phyloP scores from a whole-genome alignment of 176 grass and related monocot species.

The Oryza punctata region DNA sequence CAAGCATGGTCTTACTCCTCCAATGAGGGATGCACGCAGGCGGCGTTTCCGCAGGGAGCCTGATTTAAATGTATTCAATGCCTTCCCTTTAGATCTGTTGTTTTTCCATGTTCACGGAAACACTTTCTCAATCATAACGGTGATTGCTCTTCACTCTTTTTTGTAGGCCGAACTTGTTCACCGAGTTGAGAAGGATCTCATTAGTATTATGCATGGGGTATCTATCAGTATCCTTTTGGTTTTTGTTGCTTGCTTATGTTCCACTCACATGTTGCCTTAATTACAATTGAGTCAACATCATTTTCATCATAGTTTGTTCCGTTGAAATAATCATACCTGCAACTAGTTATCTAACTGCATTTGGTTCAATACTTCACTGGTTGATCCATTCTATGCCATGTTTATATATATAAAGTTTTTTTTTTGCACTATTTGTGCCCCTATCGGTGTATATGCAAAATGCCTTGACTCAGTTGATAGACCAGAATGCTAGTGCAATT shows the following conservation, averaged over 20 bases:
- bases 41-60: conserved; percentile 85
- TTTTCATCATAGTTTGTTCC: background rate
- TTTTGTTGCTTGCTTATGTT: conserved; percentile 23
- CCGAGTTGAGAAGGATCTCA: conserved; percentile 78
- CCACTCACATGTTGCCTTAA: conserved; percentile 8
- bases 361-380: conserved; percentile 9
- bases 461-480: conserved; percentile 51
- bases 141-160: conserved; percentile 30
- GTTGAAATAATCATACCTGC: background rate
- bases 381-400: background rate
- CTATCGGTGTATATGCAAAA: background rate
- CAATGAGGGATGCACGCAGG: conserved; percentile 82
- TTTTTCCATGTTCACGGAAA: conserved; percentile 29
- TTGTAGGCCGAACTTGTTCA: conserved; percentile 72
- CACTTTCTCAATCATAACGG: background rate
- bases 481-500: conserved; percentile 46
- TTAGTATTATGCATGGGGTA: conserved; percentile 68
- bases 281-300: background rate
- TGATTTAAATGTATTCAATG: conserved; percentile 68
- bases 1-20: conserved; percentile 92
- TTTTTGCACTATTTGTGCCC: background rate
- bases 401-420: background rate
- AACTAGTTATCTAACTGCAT: background rate
- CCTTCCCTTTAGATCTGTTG: conserved; percentile 10
- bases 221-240: conserved; percentile 75